Conservation (phyloP, 257 asterid species). For the Lavandula angustifolia region DNA sequence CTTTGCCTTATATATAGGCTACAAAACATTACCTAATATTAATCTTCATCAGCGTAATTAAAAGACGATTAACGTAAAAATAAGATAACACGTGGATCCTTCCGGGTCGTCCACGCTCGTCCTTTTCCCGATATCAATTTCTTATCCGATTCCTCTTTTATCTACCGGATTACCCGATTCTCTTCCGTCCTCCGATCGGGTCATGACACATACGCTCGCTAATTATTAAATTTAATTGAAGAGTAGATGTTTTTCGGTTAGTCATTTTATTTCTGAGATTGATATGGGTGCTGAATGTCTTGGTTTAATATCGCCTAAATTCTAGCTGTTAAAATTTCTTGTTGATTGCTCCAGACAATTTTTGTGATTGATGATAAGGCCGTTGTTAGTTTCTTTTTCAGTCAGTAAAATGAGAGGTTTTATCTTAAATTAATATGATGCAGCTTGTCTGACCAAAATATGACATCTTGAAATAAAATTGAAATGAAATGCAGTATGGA, state of each 20-base stretch:
- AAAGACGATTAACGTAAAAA: no score
- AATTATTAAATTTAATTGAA: background rate
- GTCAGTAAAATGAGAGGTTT: background rate
- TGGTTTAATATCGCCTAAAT: constrained; percentile 17
- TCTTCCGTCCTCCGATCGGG: no score
- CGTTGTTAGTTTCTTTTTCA: background rate
- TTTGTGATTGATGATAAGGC: constrained; percentile 1
- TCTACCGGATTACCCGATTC: no score
- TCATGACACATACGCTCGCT: no score
- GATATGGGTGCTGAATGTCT: constrained; percentile 17
- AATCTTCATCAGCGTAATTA: no score
- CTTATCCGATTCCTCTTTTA: no score
- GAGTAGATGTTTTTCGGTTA: background rate
- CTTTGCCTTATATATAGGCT: no score
- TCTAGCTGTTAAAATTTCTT: background rate
- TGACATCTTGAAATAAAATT: background rate
- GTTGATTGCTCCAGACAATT: constrained; percentile 8
- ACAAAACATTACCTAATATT: no score
- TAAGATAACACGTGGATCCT: no score
- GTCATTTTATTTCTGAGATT: constrained; percentile 6
- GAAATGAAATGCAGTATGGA: background rate
- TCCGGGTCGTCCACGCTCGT: no score
- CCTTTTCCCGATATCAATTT: no score
- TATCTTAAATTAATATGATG: background rate
- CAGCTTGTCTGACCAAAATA: background rate